Percentiles rank a stretch among this genome's conserved stretches.
Evolutionary conservation across 2,329 filamentous ascomycete genomes (phyloP).

Genomic region (Bipolaris cookei): DNA sequence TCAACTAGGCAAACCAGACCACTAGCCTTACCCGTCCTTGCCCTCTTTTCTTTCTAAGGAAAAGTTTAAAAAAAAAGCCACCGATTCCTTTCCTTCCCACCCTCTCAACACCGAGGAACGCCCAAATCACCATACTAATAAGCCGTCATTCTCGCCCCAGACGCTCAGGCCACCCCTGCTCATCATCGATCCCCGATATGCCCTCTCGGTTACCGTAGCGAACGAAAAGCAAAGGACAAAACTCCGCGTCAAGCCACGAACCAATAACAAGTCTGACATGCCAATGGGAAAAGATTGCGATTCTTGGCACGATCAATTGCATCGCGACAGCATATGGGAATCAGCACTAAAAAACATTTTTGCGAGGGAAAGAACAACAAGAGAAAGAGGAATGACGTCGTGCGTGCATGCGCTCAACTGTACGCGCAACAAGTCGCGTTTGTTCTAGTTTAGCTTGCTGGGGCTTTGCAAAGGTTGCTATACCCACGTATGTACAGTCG

Average conservation of each 20-base stretch:
- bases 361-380: too few species aligned
- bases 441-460: too few species aligned
- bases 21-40: not conserved
- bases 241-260: conserved; percentile 3
- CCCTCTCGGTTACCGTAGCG: conserved; percentile 6
- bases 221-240: conserved; percentile 3
- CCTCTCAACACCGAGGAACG: not conserved
- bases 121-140: not conserved
- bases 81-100: not conserved
- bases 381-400: too few species aligned
- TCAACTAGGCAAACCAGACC: not conserved
- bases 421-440: too few species aligned
- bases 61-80: not conserved
- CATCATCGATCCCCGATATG: not conserved
- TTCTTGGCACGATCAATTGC: not conserved
- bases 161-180: not conserved
- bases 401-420: too few species aligned
- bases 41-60: not conserved
- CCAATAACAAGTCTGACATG: not conserved
- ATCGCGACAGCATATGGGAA: too few species aligned
- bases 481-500: too few species aligned
- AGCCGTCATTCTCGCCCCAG: conserved; percentile 1
- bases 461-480: too few species aligned
- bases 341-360: too few species aligned
- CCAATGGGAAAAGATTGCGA: not conserved